Percentiles rank a stretch among this genome's conserved stretches.
Evolutionary conservation across 768 basidiomycete species (phyloP).

Genomic region (Termitomyces sp.): DNA sequence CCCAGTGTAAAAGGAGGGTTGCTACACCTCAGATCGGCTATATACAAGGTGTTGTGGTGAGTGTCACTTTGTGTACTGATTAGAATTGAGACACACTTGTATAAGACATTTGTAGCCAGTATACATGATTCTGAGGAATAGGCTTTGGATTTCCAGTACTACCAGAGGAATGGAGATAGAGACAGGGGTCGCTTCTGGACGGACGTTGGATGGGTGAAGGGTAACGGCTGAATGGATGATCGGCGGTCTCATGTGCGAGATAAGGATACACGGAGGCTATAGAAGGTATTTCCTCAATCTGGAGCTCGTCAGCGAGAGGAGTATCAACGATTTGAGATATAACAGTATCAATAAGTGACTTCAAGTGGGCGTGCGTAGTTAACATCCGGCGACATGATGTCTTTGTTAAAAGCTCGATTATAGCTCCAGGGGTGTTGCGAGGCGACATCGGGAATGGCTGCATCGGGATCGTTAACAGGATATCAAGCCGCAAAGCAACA

Average conservation of each 20-base stretch:
- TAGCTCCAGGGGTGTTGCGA: conserved; percentile 30
- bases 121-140: conserved; percentile 30
- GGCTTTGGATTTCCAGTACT: conserved; percentile 46
- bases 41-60: not conserved
- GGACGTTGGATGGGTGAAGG: conserved; percentile 9
- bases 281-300: too few species aligned
- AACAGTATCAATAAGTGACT: conserved; percentile 26
- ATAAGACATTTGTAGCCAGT: conserved; percentile 24
- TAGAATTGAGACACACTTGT: not conserved
- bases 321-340: conserved; percentile 21
- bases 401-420: conserved; percentile 31
- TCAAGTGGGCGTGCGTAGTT: conserved; percentile 25
- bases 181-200: conserved; percentile 23
- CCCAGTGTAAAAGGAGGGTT: conserved; percentile 17
- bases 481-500: not conserved
- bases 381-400: conserved; percentile 35
- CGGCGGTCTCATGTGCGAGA: too few species aligned
- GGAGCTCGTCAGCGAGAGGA: too few species aligned
- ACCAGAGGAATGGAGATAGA: too few species aligned
- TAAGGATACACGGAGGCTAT: too few species aligned
- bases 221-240: conserved; percentile 27
- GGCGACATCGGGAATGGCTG: conserved; percentile 41
- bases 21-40: conserved; percentile 8
- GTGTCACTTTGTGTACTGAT: not conserved
- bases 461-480: not conserved